Evolutionary conservation across 2,329 filamentous ascomycete species (phyloP).

Genomic region (Microcyclospora pomicola): DNA sequence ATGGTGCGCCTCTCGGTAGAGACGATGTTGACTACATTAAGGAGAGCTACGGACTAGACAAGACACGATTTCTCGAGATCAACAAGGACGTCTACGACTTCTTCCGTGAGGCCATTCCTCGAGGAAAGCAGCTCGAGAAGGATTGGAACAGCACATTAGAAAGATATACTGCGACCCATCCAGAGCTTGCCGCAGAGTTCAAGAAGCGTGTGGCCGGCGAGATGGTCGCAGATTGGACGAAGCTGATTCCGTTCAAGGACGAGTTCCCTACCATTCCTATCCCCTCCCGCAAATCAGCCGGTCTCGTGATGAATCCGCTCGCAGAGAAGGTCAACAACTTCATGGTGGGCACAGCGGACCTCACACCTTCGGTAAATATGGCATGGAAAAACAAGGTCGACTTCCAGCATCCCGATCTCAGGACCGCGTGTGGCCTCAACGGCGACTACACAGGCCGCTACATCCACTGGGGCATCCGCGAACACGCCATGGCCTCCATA

Average conservation of each 20-base stretch:
- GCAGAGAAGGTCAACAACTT: slow-evolving; percentile 20
- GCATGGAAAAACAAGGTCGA: slow-evolving; percentile 34
- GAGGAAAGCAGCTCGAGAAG: slow-evolving; percentile 34
- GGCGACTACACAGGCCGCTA: slow-evolving; percentile 39
- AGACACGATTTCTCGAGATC: slow-evolving; percentile 25
- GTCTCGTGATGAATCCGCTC: slow-evolving; percentile 27
- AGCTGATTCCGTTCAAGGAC: slow-evolving; percentile 34
- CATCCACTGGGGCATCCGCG: slow-evolving; percentile 46
- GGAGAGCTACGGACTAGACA: slow-evolving; percentile 35
- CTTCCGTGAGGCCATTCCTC: slow-evolving; percentile 35
- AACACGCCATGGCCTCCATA: slow-evolving; percentile 47
- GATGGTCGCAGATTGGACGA: slow-evolving; percentile 35
- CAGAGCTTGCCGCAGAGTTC: slow-evolving; percentile 39
- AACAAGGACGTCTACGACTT: slow-evolving; percentile 37
- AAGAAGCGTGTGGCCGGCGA: slow-evolving; percentile 34
- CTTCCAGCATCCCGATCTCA: slow-evolving; percentile 31
- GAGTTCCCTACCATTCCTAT: slow-evolving; percentile 35
- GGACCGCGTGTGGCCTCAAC: slow-evolving; percentile 33
- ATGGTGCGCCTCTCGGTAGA: slow-evolving; percentile 44
- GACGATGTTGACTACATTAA: slow-evolving; percentile 45
- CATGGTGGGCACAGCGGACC: slow-evolving; percentile 26
- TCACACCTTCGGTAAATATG: slow-evolving; percentile 26
- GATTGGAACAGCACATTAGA: slow-evolving; percentile 37
- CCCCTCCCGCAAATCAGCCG: slow-evolving; percentile 37
- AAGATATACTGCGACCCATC: slow-evolving; percentile 26